These are phyloP conservation scores for Chionographis japonica DNA, from an alignment of 106 monocot genomes.

Conservation along the genomic window DNA sequence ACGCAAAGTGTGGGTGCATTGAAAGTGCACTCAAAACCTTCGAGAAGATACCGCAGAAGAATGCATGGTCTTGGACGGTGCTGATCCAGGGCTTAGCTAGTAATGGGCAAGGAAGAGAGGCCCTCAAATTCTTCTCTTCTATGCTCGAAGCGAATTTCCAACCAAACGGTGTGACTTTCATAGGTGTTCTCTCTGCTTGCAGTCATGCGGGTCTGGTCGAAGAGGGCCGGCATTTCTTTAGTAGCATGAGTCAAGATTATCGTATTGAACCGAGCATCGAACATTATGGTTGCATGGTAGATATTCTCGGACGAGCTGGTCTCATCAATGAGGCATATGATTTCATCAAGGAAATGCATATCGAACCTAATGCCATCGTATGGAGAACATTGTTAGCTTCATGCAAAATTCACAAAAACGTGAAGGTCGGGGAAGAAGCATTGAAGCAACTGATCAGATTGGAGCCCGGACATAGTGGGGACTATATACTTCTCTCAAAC, in stretches of 20 bases:
- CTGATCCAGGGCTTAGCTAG: conserved; percentile 59
- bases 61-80: conserved; percentile 56
- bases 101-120: conserved; percentile 56
- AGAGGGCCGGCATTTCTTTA: conserved; percentile 38
- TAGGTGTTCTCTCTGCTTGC: conserved; percentile 58
- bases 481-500: conserved; percentile 64
- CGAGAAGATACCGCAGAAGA: conserved; percentile 40
- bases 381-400: conserved; percentile 67
- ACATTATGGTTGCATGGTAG: conserved; percentile 75
- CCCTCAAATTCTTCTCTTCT: conserved; percentile 31
- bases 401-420: conserved; percentile 65
- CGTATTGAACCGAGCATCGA: conserved; percentile 52
- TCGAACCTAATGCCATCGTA: conserved; percentile 56
- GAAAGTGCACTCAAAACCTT: conserved; percentile 32
- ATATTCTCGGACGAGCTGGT: conserved; percentile 54
- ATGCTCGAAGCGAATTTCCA: conserved; percentile 38
- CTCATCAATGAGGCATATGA: conserved; percentile 39
- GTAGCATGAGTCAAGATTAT: conserved; percentile 31
- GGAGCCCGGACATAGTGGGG: conserved; percentile 60
- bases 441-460: conserved; percentile 42
- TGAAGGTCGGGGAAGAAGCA: conserved; percentile 52
- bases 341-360: conserved; percentile 49
- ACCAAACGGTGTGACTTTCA: conserved; percentile 64
- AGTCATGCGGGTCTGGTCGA: conserved; percentile 59
- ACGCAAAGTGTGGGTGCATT: conserved; percentile 72